Percentiles rank a stretch among this genome's conserved stretches.
These are phyloP conservation scores for Ceratocystis alfenasii DNA, from an alignment of 2,329 filamentous ascomycete genomes.

Conservation along the genomic window DNA sequence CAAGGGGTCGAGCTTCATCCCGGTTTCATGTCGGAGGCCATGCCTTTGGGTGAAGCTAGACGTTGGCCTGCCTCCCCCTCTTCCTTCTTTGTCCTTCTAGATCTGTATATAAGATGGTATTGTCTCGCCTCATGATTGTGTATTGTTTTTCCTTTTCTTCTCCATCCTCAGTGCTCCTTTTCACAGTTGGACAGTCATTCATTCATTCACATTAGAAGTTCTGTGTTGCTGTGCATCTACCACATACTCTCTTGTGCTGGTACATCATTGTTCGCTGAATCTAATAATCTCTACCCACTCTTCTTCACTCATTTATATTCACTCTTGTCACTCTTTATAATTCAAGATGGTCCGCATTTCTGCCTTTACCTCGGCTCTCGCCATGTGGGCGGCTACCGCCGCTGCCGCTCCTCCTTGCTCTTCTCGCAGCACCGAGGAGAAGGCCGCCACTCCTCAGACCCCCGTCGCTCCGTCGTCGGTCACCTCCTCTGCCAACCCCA, in stretches of 20 bases:
- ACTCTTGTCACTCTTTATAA: not conserved
- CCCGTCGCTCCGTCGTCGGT: not conserved
- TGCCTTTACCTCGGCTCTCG: not conserved
- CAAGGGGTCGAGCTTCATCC: not conserved
- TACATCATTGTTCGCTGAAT: slow-evolving; percentile 9
- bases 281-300: not conserved
- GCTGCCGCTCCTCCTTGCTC: not conserved
- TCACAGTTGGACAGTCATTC: slow-evolving; percentile 6
- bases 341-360: slow-evolving; percentile 5
- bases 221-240: slow-evolving; percentile 10
- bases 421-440: not conserved
- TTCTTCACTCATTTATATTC: not conserved
- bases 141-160: not conserved
- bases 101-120: slow-evolving; percentile 6
- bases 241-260: slow-evolving; percentile 6
- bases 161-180: not conserved
- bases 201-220: not conserved
- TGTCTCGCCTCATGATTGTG: not conserved
- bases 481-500: not conserved
- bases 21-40: not conserved
- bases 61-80: no score
- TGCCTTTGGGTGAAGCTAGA: not conserved
- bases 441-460: not conserved
- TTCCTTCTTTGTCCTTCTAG: not conserved
- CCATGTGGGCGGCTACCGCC: not conserved